phyloP scores from a whole-genome alignment of 2,329 filamentous ascomycete species.

The Paraphaeosphaeria minitans region DNA sequence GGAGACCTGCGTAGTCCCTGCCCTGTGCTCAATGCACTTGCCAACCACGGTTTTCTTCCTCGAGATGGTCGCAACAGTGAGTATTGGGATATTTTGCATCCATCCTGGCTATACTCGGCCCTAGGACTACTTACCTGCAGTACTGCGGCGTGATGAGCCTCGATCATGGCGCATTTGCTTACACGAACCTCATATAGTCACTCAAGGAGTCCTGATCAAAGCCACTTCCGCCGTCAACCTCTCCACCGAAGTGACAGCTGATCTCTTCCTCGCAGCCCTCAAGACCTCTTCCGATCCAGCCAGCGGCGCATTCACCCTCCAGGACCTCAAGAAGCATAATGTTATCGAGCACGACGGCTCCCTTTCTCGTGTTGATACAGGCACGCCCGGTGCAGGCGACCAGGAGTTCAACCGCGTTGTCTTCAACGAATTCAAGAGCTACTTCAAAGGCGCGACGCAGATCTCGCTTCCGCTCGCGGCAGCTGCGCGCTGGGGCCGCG shows the following conservation, averaged over 20 bases:
- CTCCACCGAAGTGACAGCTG: neutral
- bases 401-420: conserved; percentile 25
- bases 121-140: too few species aligned
- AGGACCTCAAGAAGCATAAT: conserved; percentile 36
- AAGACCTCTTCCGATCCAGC: conserved; percentile 2
- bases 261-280: conserved; percentile 4
- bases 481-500: conserved; percentile 21
- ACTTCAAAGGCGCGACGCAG: conserved; percentile 10
- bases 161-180: neutral
- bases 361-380: conserved; percentile 27
- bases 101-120: too few species aligned
- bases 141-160: too few species aligned
- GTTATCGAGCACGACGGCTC: conserved; percentile 43
- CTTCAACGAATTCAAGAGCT: conserved; percentile 25
- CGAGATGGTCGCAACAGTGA: conserved; percentile 29
- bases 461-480: conserved; percentile 13
- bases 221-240: conserved; percentile 9
- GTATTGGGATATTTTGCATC: neutral
- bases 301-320: conserved; percentile 26
- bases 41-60: conserved; percentile 41
- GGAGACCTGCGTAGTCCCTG: conserved; percentile 34
- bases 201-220: conserved; percentile 23
- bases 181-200: conserved; percentile 14
- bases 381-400: conserved; percentile 40
- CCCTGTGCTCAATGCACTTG: conserved; percentile 38